Evolutionary conservation across 305 asterid species (phyloP).

Genomic region (Ilex paraguariensis): DNA sequence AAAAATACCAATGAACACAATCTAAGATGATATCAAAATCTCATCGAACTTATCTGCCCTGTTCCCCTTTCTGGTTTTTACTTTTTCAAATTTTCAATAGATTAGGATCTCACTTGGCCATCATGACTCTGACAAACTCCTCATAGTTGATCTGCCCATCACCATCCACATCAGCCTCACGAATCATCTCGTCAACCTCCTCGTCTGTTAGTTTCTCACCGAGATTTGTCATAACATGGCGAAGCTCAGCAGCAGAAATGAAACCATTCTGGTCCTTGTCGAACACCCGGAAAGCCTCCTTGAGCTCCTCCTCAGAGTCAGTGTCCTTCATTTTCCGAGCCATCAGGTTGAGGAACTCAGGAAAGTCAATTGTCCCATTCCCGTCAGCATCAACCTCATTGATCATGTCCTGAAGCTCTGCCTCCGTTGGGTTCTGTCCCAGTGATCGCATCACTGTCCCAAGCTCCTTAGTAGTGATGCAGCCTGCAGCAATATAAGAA

Average conservation of each 20-base stretch:
- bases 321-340: conserved; percentile 79
- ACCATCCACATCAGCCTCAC: conserved; percentile 78
- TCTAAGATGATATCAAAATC: conserved; percentile 39
- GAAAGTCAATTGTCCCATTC: conserved; percentile 76
- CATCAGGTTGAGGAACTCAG: conserved; percentile 82
- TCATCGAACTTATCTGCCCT: conserved; percentile 40
- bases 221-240: conserved; percentile 79
- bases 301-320: conserved; percentile 78
- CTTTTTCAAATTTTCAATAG: conserved; percentile 27
- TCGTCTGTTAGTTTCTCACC: conserved; percentile 83
- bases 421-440: conserved; percentile 90
- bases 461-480: conserved; percentile 81
- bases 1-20: conserved; percentile 19
- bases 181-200: conserved; percentile 80
- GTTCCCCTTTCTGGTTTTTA: conserved; percentile 36
- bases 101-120: conserved; percentile 68
- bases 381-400: conserved; percentile 84
- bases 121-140: conserved; percentile 84
- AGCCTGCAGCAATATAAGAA: conserved; percentile 35
- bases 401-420: conserved; percentile 84
- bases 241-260: conserved; percentile 79
- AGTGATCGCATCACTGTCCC: conserved; percentile 84
- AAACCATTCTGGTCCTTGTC: conserved; percentile 81
- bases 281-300: conserved; percentile 77
- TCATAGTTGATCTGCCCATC: conserved; percentile 80